These are phyloP conservation scores for Mycothermus thermophilus DNA, from an alignment of 495 filamentous ascomycete genomes.

Conservation along the genomic window DNA sequence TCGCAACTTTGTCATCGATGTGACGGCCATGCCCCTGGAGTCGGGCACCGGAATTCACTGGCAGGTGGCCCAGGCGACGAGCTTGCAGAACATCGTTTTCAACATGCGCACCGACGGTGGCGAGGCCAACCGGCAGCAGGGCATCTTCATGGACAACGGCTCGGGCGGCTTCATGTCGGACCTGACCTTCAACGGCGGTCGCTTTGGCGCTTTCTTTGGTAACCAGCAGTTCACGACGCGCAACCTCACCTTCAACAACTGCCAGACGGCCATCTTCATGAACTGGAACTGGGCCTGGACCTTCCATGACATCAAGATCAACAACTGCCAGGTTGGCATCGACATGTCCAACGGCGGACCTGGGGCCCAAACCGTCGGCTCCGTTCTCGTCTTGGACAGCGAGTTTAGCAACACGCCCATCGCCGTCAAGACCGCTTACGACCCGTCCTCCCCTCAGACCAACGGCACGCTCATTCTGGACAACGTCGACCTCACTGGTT, in stretches of 20 bases:
- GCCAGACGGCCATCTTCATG: constrained; percentile 80
- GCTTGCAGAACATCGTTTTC: constrained; percentile 80
- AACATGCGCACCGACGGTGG: constrained; percentile 67
- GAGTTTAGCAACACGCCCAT: constrained; percentile 56
- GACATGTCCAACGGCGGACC: constrained; percentile 60
- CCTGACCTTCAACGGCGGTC: constrained; percentile 76
- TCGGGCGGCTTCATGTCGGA: constrained; percentile 81
- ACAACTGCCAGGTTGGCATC: constrained; percentile 33
- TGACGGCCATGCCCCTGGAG: constrained; percentile 51
- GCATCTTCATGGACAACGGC: constrained; percentile 97
- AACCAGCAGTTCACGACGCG: constrained; percentile 94
- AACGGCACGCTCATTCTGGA: constrained; percentile 73
- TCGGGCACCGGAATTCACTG: constrained; percentile 80
- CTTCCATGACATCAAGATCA: constrained; percentile 68
- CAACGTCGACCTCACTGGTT: constrained; percentile 62
- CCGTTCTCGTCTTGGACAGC: constrained; percentile 70
- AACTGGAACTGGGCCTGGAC: constrained; percentile 95
- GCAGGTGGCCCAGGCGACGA: constrained; percentile 94
- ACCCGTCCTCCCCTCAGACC: constrained; percentile 44
- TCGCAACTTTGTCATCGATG: constrained; percentile 86
- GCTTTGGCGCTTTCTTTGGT: constrained; percentile 71
- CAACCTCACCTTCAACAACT: constrained; percentile 80
- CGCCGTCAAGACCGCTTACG: constrained; percentile 62
- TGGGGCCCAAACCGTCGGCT: constrained; percentile 56
- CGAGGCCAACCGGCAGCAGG: constrained; percentile 60